Base-by-base conservation (phyloP, 345 rosid species). In the Hevea brasiliensis region DNA sequence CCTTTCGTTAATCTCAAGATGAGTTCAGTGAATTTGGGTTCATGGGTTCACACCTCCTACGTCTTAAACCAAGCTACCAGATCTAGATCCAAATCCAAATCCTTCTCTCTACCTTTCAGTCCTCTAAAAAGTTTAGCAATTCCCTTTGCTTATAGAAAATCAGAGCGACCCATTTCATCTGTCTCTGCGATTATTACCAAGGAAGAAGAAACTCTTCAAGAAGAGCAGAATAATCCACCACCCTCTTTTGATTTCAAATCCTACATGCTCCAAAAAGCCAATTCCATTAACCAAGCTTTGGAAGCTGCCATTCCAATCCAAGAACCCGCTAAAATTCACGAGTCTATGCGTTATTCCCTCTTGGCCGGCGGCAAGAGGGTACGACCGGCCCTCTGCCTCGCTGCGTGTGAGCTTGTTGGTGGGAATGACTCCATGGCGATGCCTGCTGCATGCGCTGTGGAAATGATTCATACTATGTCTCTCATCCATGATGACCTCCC, bases 391-490 rank as follows among this genome's bases (percentile, higher is more conserved):
- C 88, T 95, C 54, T 95, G 98, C 69, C 67, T 95, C 73, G 99
- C 98, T 8, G 94, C 96, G 0, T 89, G 97, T 50, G 97, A 91
- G 67, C 85, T 91, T 18, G 96, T 91, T 26, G 96, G 98, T 0
- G 98, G 98, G 2, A 26, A 68, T 10, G 89, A 87, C 65, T 68
- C 89, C 14, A 40, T 44, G 69, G 97, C 96, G 18, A 89, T 95
- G 96, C 94, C 96, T 0, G 87, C 94, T 0, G 96, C 99, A 37
- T 92, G 98, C 50, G 98, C 94, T 17, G 87, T 92, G 14, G 97
- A 95, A 65, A 95, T 95, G 98, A 87, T 92, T 68, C 98, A 92
- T 72, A 89, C 98, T 72, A 95, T 95, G 98, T 95, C 98, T 0
- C 80, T 95, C 8, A 92, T 95, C 65, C 99, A 95, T 58, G 99